Evolutionary conservation across 1,284 basidiomycete genomes (phyloP).

Genomic region (Ceratobasidium papillatum): DNA sequence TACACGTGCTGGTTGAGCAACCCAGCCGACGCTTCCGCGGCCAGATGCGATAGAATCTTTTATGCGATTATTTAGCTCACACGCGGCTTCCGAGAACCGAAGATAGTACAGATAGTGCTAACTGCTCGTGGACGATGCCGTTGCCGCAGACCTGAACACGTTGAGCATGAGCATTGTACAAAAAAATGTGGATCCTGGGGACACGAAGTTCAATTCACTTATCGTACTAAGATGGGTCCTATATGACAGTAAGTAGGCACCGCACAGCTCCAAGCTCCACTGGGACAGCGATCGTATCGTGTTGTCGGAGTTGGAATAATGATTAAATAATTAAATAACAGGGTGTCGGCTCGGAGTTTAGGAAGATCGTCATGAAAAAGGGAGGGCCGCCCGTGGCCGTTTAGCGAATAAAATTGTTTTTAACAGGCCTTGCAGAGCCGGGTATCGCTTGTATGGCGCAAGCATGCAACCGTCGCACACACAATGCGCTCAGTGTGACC

Average conservation of each 20-base stretch:
- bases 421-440: background rate
- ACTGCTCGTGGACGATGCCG: slow-evolving; percentile 20
- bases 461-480: background rate
- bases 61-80: background rate
- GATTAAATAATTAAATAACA: background rate
- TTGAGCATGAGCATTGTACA: background rate
- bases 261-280: background rate
- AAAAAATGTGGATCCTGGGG: background rate
- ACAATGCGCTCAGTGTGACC: background rate
- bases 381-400: background rate
- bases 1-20: background rate
- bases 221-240: background rate
- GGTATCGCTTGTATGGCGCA: background rate
- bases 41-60: background rate
- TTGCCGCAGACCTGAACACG: background rate
- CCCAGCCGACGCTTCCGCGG: background rate
- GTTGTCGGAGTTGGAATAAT: slow-evolving; percentile 7
- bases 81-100: background rate
- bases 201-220: background rate
- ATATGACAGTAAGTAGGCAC: too few relatives aligned
- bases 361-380: background rate
- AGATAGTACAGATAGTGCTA: background rate
- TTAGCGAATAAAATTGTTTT: too few relatives aligned
- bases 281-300: background rate
- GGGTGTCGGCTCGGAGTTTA: background rate